Base-by-base conservation (phyloP, 441 rosid species). In the Kokia cookei region DNA sequence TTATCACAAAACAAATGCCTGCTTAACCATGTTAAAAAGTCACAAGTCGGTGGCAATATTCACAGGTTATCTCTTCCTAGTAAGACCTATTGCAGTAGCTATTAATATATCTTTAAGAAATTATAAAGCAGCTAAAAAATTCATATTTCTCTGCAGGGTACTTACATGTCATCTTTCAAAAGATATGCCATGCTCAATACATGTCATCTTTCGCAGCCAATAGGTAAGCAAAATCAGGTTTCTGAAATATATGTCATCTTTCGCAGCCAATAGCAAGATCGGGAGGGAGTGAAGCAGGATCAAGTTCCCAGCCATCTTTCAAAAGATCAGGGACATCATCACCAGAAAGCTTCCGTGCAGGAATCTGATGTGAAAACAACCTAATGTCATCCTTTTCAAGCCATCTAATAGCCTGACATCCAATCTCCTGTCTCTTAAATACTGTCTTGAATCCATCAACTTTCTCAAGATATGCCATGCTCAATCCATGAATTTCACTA, bases 391-490 rank as follows among this genome's bases (percentile, higher is more conserved):
- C 85, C 70, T 91, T 90, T 70, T 77, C 86, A 4, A 95, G 77
- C 86, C 80, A 85, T 79, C 84, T 87, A 72, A 95, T 80, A 32
- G 93, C 97, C 75, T 87, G 90, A 74, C 73, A 77, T 51, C 98
- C 97, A 35, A 90, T 77, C 66, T 89, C 91, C 61, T 78, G 84
- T 81, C 99, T 84, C 89, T 79, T 88, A 77, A 86, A 95, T 73
- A 90, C 74, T 14, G 86, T 83, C 83, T 78, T 86, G 80, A 73
- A 87, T 19, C 93, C 96, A 71, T 85, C 89, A 67, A 91, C 92
- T 82, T 88, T 91, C 83, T 90, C 95, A 61, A 95, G 90, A 82
- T 82, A 87, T n/a, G 89, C 99, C 78, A 89, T 76, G 90, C 99
- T 95, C 81, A 95, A 78, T 42, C 94, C 98, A 70, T 87, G 83